Percentiles rank a stretch among this genome's conserved stretches.
These are phyloP conservation scores for Tetraselmis chui DNA, from an alignment of 139 green algal genomes.

Conservation along the genomic window DNA sequence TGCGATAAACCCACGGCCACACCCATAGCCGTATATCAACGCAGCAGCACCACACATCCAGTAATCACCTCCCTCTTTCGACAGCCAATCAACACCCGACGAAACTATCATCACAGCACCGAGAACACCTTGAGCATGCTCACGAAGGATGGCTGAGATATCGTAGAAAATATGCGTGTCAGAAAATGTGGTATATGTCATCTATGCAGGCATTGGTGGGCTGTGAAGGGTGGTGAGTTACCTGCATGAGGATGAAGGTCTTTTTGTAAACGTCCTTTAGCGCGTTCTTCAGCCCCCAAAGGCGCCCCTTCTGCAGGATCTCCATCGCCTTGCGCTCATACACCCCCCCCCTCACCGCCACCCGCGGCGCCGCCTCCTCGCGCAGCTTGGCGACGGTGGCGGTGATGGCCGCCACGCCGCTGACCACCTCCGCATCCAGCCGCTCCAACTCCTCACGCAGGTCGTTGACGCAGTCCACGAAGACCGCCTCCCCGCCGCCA, in stretches of 20 bases:
- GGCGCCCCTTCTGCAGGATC: neutral
- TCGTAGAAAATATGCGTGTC: too few species aligned
- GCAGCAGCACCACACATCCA: too few species aligned
- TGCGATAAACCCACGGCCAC: too few species aligned
- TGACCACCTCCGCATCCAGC: neutral
- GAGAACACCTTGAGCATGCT: too few species aligned
- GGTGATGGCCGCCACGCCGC: neutral
- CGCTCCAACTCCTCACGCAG: neutral
- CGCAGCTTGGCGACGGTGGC: neutral
- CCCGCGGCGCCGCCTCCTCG: neutral
- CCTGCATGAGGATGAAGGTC: neutral
- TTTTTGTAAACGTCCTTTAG: neutral
- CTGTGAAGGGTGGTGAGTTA: too few species aligned
- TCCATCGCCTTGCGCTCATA: neutral
- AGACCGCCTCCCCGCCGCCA: neutral
- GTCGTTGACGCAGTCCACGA: neutral
- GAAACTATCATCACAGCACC: too few species aligned
- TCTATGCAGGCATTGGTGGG: too few species aligned
- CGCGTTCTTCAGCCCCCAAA: neutral
- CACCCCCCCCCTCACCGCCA: neutral
- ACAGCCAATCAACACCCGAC: too few species aligned
- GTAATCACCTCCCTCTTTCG: too few species aligned
- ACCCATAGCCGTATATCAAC: too few species aligned
- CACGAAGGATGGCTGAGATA: too few species aligned
- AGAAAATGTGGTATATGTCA: too few species aligned